Conservation (phyloP, 164 flowering plant species). For the Houttuynia cordata region DNA sequence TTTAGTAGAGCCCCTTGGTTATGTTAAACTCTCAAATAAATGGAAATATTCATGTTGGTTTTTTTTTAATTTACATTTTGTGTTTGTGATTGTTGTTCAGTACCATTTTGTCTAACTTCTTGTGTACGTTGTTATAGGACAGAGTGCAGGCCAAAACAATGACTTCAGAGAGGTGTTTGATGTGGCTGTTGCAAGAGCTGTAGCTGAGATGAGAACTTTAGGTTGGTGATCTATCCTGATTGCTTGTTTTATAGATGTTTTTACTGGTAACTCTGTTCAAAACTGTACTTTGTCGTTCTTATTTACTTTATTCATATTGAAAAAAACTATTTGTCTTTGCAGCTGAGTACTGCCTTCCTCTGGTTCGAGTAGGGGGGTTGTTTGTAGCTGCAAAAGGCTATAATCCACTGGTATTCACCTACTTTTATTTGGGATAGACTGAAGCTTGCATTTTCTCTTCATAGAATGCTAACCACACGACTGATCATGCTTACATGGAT, state of each 20-base stretch:
- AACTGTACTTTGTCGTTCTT: not conserved
- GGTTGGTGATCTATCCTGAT: slow-evolving; percentile 25
- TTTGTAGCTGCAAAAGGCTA: slow-evolving; percentile 97
- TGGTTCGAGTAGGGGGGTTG: slow-evolving; percentile 89
- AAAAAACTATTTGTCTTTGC: not conserved
- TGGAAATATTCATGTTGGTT: not conserved
- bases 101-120: no score
- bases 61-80: no score
- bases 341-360: slow-evolving; percentile 90
- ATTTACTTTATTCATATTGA: not conserved
- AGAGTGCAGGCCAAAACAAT: slow-evolving; percentile 57
- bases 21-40: not conserved
- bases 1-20: not conserved
- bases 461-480: not conserved
- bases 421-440: not conserved
- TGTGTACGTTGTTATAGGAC: slow-evolving; percentile 22
- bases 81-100: not conserved
- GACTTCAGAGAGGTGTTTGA: slow-evolving; percentile 73
- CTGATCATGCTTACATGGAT: no score
- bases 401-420: slow-evolving; percentile 54
- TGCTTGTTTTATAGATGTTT: not conserved
- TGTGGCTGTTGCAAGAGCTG: slow-evolving; percentile 94
- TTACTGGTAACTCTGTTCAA: not conserved
- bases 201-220: slow-evolving; percentile 88
- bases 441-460: not conserved